Conservation (phyloP, 306 rosid species). For the Cucumis cinereus region DNA sequence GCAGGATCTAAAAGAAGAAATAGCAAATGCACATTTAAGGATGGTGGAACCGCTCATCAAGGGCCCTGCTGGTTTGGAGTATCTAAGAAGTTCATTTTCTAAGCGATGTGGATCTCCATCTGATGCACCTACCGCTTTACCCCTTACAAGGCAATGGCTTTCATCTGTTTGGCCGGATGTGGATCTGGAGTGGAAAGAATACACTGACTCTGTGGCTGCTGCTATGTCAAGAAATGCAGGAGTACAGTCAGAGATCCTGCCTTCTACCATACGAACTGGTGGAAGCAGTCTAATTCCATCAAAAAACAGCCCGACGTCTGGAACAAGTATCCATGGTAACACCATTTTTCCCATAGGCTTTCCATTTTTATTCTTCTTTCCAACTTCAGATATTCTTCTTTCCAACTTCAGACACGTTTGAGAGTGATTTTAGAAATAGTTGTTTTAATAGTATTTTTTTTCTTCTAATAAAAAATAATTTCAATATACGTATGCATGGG, state of each 20-base stretch:
- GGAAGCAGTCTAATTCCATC: constrained; percentile 5
- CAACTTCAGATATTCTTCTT: neutral
- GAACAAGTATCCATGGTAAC: constrained; percentile 3
- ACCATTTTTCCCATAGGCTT: neutral
- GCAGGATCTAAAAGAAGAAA: constrained; percentile 27
- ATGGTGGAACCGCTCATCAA: constrained; percentile 27
- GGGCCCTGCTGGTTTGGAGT: constrained; percentile 23
- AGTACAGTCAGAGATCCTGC: constrained; percentile 6
- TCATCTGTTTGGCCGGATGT: constrained; percentile 12
- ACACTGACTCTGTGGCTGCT: constrained; percentile 9
- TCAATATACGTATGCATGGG: too few relatives aligned
- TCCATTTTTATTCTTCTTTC: neutral
- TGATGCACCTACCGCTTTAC: constrained; percentile 11
- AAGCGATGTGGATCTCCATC: constrained; percentile 21
- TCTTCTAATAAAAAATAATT: too few relatives aligned
- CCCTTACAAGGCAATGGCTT: constrained; percentile 24
- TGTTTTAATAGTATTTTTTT: too few relatives aligned
- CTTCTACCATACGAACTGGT: constrained; percentile 20
- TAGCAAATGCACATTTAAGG: constrained; percentile 21
- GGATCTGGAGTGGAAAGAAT: constrained; percentile 26
- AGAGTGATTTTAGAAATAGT: too few relatives aligned
- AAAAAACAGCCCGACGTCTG: neutral
- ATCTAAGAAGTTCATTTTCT: constrained; percentile 18
- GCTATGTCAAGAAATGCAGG: neutral
- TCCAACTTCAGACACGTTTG: neutral